Evolutionary conservation across 176 grass and related monocot species (phyloP), one percentile per base, ranked within the genome.

Genomic region (Oryza coarctata): DNA sequence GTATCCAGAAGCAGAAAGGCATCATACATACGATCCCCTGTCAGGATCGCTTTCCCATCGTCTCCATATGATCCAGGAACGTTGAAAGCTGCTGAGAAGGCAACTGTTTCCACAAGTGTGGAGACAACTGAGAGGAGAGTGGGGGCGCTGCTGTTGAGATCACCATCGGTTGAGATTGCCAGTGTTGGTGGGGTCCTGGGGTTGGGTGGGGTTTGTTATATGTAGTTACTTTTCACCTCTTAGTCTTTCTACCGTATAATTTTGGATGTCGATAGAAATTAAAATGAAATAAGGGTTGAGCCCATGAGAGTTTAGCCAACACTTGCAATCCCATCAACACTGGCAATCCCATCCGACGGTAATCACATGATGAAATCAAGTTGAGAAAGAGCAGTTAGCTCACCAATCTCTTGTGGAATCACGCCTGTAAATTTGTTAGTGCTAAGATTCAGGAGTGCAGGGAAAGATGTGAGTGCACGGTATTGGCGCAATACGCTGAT

Each of bases 31-130:
- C 12, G 41, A 49, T 62, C 85, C 25, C 81, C 29, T 0, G 44
- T 57, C 6, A 89, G 78, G 17, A 62, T 87, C 34, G 87, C 79
- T 38, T 80, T 77, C 3, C 90, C 87, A 12, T 86, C 64, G 0
- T 44, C 7, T 35, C 85, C 78, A 17, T 92, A 92, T 12, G 86
- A 86, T 40, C 90, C 86, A 2, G 87, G 90, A 22, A 92, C 80
- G 14, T 89, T 92, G 83, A 92, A 89, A 38, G 90, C 80, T 11
- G 90, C 87, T 1, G 83, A 92, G 49, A 92, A 92, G 43, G 86
- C 90, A 4, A 89, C 67, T 5, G 87, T 83, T 2, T 73, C 90
- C n/a, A 92, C 76, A 5, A 92, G 76, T 2, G 84, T 84, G 20
- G 79, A 81, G n/a, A 92, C 83, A 34, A 92, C 57, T 7, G 77